A percentile compares a stretch with the other conserved stretches of the same genome.
These are phyloP conservation scores for Hericium rajendrae DNA, from an alignment of 768 basidiomycete species.

Conservation along the genomic window DNA sequence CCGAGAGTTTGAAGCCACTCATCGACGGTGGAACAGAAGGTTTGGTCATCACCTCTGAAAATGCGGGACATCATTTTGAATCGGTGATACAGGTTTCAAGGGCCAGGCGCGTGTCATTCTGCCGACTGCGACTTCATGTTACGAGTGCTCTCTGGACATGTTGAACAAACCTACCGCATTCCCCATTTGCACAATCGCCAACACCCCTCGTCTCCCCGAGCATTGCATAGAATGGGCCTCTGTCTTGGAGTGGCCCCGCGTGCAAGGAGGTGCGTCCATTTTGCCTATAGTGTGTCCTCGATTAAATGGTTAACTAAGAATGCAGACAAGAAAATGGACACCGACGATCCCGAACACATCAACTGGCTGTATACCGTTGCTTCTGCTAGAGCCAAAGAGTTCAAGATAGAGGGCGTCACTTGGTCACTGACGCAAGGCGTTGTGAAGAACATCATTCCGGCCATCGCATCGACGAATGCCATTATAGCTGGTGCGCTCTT, in stretches of 20 bases:
- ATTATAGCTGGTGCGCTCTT: constrained; percentile 75
- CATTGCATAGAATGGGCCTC: constrained; percentile 99
- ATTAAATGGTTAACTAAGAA: not conserved
- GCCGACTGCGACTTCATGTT: constrained; percentile 91
- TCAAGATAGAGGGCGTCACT: constrained; percentile 97
- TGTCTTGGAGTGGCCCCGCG: constrained; percentile 95
- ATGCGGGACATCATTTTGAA: not conserved
- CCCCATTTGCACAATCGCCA: constrained; percentile 98
- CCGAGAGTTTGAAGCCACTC: constrained; percentile 89
- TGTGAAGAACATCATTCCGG: constrained; percentile 98
- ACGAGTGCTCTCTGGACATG: constrained; percentile 98
- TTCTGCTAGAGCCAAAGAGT: constrained; percentile 75
- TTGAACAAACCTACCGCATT: constrained; percentile 94
- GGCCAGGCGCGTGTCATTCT: constrained; percentile 97
- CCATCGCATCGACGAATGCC: constrained; percentile 97
- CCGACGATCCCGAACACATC: constrained; percentile 95
- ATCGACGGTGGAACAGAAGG: constrained; percentile 99
- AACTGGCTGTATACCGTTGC: constrained; percentile 85
- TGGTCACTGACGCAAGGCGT: constrained; percentile 98
- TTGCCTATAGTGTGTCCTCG: not conserved
- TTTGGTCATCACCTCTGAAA: constrained; percentile 19
- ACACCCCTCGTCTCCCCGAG: constrained; percentile 94
- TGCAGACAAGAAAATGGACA: constrained; percentile 91
- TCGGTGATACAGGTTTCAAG: constrained; percentile 68
- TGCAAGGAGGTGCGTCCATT: constrained; percentile 60